These are phyloP conservation scores for Erysimum cheiri DNA, from an alignment of 441 rosid species.

Conservation along the genomic window DNA sequence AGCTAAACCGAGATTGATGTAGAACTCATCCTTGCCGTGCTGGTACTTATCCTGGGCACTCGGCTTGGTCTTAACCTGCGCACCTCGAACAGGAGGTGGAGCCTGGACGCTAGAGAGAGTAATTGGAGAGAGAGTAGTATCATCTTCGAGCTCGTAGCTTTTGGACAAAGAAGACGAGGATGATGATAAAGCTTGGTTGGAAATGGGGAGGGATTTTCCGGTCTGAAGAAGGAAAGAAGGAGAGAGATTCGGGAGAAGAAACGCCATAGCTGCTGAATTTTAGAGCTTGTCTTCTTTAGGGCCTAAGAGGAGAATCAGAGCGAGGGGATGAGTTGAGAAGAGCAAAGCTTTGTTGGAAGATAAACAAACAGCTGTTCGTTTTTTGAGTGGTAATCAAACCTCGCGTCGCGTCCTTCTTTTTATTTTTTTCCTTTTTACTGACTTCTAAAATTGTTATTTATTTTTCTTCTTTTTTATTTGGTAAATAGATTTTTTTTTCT, in stretches of 20 bases:
- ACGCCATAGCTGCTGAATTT: constrained; percentile 59
- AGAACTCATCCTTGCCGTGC: constrained; percentile 67
- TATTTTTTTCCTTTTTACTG: neutral
- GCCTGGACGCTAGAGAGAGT: constrained; percentile 46
- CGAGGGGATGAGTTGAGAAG: constrained; percentile 18
- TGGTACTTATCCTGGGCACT: constrained; percentile 49
- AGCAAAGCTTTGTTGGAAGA: constrained; percentile 28
- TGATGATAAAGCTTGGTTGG: constrained; percentile 23
- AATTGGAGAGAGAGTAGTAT: constrained; percentile 33
- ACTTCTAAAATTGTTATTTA: neutral
- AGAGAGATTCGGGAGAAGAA: constrained; percentile 73
- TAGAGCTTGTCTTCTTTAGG: neutral
- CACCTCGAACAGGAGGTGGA: constrained; percentile 52
- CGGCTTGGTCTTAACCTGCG: constrained; percentile 46
- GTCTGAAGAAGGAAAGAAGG: constrained; percentile 57
- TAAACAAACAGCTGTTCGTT: constrained; percentile 11
- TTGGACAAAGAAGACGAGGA: constrained; percentile 26
- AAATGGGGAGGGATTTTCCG: constrained; percentile 45
- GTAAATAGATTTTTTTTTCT: too few relatives aligned
- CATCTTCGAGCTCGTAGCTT: constrained; percentile 37
- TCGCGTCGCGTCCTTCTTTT: neutral
- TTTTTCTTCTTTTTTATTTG: neutral
- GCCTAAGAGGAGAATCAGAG: constrained; percentile 33
- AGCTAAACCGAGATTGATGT: constrained; percentile 82
- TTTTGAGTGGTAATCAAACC: constrained; percentile 52